These are phyloP conservation scores for Gossypium herbaceum DNA, from an alignment of 345 rosid species.

Conservation along the genomic window DNA sequence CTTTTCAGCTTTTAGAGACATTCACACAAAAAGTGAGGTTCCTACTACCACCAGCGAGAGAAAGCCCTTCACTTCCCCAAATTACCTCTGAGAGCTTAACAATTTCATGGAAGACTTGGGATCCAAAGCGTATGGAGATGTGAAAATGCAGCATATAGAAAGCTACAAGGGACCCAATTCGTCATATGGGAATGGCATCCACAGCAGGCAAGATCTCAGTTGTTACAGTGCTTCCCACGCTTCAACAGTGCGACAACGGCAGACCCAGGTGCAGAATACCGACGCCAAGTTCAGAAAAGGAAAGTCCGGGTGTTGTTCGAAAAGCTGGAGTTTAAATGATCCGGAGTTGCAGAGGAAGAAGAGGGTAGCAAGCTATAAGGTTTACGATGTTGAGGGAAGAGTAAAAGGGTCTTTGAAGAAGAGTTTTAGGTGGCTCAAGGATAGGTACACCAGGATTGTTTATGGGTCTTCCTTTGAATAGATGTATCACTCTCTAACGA, in stretches of 20 bases:
- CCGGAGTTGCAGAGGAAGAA: conserved; percentile 67
- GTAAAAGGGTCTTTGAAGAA: conserved; percentile 65
- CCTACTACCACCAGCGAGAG: neutral
- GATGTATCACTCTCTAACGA: too few species aligned
- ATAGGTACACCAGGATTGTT: conserved; percentile 11
- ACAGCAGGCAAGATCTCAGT: conserved; percentile 10
- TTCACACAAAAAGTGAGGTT: neutral
- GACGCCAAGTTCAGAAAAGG: conserved; percentile 42
- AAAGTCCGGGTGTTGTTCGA: conserved; percentile 42
- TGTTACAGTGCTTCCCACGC: conserved; percentile 49
- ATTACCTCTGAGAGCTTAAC: neutral
- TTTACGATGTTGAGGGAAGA: conserved; percentile 63
- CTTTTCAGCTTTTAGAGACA: neutral
- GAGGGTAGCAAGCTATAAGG: conserved; percentile 68
- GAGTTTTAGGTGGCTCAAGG: conserved; percentile 67
- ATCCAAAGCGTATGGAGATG: conserved; percentile 54
- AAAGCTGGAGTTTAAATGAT: conserved; percentile 56
- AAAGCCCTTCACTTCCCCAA: neutral
- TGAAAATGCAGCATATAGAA: conserved; percentile 22
- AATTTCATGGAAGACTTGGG: conserved; percentile 62
- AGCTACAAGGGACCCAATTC: conserved; percentile 26
- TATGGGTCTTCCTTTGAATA: too few species aligned
- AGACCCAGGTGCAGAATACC: conserved; percentile 22
- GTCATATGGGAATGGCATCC: neutral
- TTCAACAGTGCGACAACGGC: conserved; percentile 9